Evolutionary conservation across 2,329 filamentous ascomycete genomes (phyloP), one percentile per base, ranked within the genome.

Genomic region (Tolypocladium paradoxum): DNA sequence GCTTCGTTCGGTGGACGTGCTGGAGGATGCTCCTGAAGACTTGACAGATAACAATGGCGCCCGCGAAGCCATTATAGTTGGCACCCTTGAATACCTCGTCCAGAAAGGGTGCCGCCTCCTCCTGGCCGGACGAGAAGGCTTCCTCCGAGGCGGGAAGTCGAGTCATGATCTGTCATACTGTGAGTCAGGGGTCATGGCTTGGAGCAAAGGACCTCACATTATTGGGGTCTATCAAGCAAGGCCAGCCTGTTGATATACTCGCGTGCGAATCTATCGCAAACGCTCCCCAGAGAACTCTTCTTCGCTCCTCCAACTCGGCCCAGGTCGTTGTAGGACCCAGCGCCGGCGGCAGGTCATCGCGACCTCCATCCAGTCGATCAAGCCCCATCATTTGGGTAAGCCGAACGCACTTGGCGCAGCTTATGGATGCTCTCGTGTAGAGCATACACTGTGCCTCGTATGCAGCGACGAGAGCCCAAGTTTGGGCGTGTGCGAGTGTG

Each of bases 231-330:
- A 96, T 83, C 29, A 84, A 73, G 73, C 88, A 85, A 0, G 91
- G 89, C 91, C 91, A 96, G 2, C 91, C 91, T 4, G 90, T 95
- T 14, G 89, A 90, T 50, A 95, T 88, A 61, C 87, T 90, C 2
- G 88, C 85, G 69, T 95, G 95, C 29, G 88, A 81, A 66, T 96
- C 91, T 43, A 88, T 78, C 59, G 84, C 87, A 62, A 92, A 96
- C 0, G 84, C 79, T 58, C 85, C 81, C 92, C 92, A 96, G 61
- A 96, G 95, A 0, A 87, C 84, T 58, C 92, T 78, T 54, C 92
- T 79, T 50, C 91, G 78, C 68, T 97, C 91, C 55, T 79, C 76
- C 22, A 75, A 58, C 56, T 96, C 92, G 1, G 81, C 83, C 89
- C 89, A 95, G 62, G 90, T 88, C 60, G 79, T 81, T 0, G 90